phyloP scores from a whole-genome alignment of 768 basidiomycete species.

The Pulveroboletus sp. region DNA sequence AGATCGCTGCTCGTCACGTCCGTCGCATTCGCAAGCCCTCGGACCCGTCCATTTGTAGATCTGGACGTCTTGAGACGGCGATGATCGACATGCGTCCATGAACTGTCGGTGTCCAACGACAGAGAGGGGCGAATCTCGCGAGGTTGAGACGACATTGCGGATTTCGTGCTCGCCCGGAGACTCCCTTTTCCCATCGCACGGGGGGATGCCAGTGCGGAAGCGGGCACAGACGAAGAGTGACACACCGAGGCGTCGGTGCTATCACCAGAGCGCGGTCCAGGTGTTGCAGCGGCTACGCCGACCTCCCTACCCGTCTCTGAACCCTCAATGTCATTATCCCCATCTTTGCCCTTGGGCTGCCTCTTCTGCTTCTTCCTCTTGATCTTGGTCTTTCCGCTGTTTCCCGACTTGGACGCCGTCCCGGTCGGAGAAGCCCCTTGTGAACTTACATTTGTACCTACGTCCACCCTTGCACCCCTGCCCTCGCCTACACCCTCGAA shows the following conservation, averaged over 20 bases:
- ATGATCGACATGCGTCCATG: constrained; percentile 70
- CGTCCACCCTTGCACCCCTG: background rate
- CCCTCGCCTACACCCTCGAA: constrained; percentile 7
- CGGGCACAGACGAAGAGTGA: background rate
- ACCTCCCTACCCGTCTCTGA: constrained; percentile 13
- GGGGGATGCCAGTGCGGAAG: background rate
- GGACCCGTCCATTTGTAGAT: constrained; percentile 6
- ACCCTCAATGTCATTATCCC: background rate
- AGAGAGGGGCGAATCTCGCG: constrained; percentile 15
- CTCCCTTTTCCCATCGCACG: constrained; percentile 1
- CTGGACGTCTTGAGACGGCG: constrained; percentile 21
- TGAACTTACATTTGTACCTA: background rate
- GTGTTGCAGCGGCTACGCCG: background rate
- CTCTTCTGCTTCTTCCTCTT: constrained; percentile 36
- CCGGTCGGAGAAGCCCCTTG: background rate
- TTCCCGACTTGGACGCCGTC: constrained; percentile 28
- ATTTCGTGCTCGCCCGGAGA: constrained; percentile 6
- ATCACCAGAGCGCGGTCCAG: constrained; percentile 8
- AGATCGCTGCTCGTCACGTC: constrained; percentile 46
- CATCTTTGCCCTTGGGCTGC: background rate
- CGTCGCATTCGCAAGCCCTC: constrained; percentile 22
- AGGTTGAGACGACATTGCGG: constrained; percentile 8
- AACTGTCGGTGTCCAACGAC: constrained; percentile 48
- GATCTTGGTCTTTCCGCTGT: constrained; percentile 33
- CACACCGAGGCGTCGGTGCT: constrained; percentile 15